Evolutionary conservation across 352 stramenopile species (phyloP), one percentile per base, ranked within the genome.

Genomic region (Phytophthora cryptogea): DNA sequence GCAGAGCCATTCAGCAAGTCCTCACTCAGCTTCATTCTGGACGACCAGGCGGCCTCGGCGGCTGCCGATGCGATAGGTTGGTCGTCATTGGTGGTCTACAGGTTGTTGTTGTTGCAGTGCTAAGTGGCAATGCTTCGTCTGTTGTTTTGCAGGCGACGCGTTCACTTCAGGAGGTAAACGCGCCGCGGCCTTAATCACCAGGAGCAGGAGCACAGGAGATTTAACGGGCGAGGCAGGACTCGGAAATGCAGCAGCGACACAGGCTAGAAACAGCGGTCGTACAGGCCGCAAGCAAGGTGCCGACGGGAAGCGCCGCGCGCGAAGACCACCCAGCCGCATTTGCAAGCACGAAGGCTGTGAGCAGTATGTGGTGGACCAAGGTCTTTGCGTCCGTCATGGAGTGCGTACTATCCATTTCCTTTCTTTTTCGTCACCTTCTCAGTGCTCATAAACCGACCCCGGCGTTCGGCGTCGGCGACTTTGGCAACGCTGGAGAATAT

Each of bases 281-380:
- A 41, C 28, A n/a, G 16, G 51, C 33, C 69, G 70, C 20, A 65
- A 68, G 32, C 48, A 83, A 63, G 70, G 46, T 50, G 66, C 36
- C 3, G 70, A 88, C 16, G 68, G 70, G 11, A 80, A 89, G 43
- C 79, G 81, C 20, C 80, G 80, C 13, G 76, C 78, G 3, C 59
- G 72, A 6, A 65, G 78, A 27, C 78, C 78, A 6, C 76, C 80
- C 8, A 89, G 80, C 31, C 80, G 82, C 39, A 82, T 89, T 39
- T 92, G 80, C 57, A 89, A 92, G 53, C 73, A 78, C 39, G 80
- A 90, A 43, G 76, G 70, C 27, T 92, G 82, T 45, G 82, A 89
- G 50, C 77, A 92, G 60, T 92, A 92, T 48, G 80, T 92, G 33
- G 82, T 90, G 41, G 80, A 92, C 39, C 77, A 89, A 52, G 82